A percentile compares a stretch with the other conserved stretches of the same genome.
phyloP scores from a whole-genome alignment of 306 rosid genomes.

The Gastrolobium villosum region DNA sequence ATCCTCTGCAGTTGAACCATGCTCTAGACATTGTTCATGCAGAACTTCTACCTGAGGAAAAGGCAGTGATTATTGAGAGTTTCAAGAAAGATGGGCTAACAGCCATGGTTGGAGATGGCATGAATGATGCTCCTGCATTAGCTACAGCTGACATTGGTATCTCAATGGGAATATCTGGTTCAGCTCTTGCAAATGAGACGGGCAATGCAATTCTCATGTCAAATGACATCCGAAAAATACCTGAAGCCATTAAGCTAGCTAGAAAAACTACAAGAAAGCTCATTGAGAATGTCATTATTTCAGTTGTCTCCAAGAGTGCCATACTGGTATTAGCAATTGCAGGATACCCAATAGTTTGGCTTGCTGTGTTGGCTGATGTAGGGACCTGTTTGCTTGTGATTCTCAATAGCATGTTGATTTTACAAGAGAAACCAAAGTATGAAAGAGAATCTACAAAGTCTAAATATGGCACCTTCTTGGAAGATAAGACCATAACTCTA shows the following conservation, averaged over 20 bases:
- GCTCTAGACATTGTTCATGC: slow-evolving; percentile 71
- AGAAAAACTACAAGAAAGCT: slow-evolving; percentile 68
- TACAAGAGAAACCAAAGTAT: slow-evolving; percentile 44
- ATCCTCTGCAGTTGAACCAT: slow-evolving; percentile 63
- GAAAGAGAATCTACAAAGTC: slow-evolving; percentile 25
- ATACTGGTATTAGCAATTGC: slow-evolving; percentile 79
- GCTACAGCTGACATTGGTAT: slow-evolving; percentile 90
- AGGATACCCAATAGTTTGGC: slow-evolving; percentile 92
- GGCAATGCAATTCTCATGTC: slow-evolving; percentile 80
- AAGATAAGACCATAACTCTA: slow-evolving; percentile 37
- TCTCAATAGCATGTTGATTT: slow-evolving; percentile 84
- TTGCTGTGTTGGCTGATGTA: slow-evolving; percentile 91
- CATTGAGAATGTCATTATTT: slow-evolving; percentile 67
- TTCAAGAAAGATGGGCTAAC: slow-evolving; percentile 71
- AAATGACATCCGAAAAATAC: slow-evolving; percentile 79
- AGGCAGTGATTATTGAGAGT: slow-evolving; percentile 64
- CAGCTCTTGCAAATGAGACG: slow-evolving; percentile 85
- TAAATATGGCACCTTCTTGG: slow-evolving; percentile 32
- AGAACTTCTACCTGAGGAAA: slow-evolving; percentile 87
- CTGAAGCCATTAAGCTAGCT: slow-evolving; percentile 75
- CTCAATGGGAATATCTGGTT: slow-evolving; percentile 94
- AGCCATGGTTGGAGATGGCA: slow-evolving; percentile 91
- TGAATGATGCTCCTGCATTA: slow-evolving; percentile 92
- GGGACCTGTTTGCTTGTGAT: slow-evolving; percentile 88
- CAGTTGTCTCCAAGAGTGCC: slow-evolving; percentile 65